phyloP scores from a whole-genome alignment of 805 yeast species.

The Wickerhamiella bombiphila region DNA sequence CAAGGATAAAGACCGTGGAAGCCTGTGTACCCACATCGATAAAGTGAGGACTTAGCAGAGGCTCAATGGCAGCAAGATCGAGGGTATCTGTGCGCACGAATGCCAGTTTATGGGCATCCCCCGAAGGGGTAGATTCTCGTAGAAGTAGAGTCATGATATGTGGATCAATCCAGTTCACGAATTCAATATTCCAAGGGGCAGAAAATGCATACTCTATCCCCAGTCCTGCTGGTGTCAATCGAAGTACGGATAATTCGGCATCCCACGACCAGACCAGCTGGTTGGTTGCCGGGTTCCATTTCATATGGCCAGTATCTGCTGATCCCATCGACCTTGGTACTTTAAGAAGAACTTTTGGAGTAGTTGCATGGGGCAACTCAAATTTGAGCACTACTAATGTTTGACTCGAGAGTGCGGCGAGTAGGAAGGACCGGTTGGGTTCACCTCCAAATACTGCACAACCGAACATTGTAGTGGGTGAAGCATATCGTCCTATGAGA shows the following conservation, averaged over 20 bases:
- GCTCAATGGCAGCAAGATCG: slow-evolving; percentile 24
- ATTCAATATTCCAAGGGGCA: background rate
- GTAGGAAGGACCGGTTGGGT: slow-evolving; percentile 3
- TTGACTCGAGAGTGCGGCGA: background rate
- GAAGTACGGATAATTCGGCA: background rate
- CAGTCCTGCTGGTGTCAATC: background rate
- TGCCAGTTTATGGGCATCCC: background rate
- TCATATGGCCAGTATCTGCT: background rate
- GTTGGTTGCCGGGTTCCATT: no score
- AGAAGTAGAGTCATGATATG: background rate
- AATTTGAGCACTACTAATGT: background rate
- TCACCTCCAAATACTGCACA: background rate
- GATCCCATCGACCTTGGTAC: background rate
- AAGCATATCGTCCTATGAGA: slow-evolving; percentile 17
- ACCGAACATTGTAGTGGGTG: slow-evolving; percentile 5
- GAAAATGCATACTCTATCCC: background rate
- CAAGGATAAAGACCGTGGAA: slow-evolving; percentile 36
- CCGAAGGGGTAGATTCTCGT: slow-evolving; percentile 26
- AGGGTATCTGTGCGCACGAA: slow-evolving; percentile 10
- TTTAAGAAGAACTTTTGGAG: background rate
- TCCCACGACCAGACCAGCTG: background rate
- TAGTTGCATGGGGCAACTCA: background rate
- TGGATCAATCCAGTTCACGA: background rate
- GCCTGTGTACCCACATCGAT: slow-evolving; percentile 20
- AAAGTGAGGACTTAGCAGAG: slow-evolving; percentile 18